A percentile compares a stretch with the other conserved stretches of the same genome.
phyloP scores from a whole-genome alignment of 116 monocot genomes.

The Iris pallida region DNA sequence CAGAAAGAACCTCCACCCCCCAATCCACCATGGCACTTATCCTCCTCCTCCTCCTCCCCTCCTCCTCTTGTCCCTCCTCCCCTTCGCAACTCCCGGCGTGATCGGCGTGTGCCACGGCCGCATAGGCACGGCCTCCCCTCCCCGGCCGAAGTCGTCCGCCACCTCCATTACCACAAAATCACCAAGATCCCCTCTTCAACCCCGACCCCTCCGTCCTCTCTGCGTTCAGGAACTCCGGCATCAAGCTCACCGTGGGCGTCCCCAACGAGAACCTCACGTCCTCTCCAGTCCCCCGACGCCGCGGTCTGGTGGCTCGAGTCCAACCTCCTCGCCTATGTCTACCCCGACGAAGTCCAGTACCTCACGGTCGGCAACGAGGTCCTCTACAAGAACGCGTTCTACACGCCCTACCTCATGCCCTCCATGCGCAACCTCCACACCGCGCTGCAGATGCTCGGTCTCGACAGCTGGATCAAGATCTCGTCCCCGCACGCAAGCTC shows the following conservation, averaged over 20 bases:
- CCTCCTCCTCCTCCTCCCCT: not conserved
- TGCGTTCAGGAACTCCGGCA: constrained; percentile 16
- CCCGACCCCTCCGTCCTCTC: constrained; percentile 17
- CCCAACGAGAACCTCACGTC: constrained; percentile 35
- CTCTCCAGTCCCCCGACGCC: constrained; percentile 8
- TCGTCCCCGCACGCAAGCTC: constrained; percentile 26
- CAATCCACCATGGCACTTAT: not conserved
- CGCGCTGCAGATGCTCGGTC: constrained; percentile 16
- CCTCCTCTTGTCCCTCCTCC: not conserved
- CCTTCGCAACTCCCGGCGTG: not conserved
- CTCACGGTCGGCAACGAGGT: constrained; percentile 40
- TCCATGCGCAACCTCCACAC: constrained; percentile 20
- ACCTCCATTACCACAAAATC: constrained; percentile 18
- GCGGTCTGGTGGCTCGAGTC: constrained; percentile 23
- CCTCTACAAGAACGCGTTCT: constrained; percentile 20
- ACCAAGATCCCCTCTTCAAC: constrained; percentile 27
- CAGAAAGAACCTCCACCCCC: not conserved
- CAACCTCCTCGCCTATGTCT: constrained; percentile 14
- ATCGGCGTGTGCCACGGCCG: constrained; percentile 37
- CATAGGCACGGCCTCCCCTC: constrained; percentile 25
- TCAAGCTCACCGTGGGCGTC: constrained; percentile 33
- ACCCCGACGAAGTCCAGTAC: constrained; percentile 21
- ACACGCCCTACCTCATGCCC: constrained; percentile 26
- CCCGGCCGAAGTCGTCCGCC: constrained; percentile 1
- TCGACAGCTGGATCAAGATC: constrained; percentile 26